phyloP scores from a whole-genome alignment of 139 green algal genomes.

The Pycnococcus provasolii region DNA sequence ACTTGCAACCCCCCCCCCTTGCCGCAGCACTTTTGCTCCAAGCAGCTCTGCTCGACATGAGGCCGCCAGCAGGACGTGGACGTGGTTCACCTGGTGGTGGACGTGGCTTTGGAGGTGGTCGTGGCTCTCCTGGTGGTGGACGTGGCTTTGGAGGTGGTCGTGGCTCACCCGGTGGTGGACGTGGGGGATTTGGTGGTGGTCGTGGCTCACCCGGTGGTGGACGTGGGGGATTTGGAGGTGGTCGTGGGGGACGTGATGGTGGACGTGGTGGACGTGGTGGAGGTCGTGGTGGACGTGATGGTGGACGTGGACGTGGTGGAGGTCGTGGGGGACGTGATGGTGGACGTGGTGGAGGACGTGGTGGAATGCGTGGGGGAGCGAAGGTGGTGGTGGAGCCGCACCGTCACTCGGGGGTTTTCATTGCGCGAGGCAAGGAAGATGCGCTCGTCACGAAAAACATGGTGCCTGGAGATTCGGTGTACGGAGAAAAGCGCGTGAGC shows the following conservation, averaged over 20 bases:
- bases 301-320: slow-evolving; percentile 1
- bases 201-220: slow-evolving; percentile 13
- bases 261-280: slow-evolving; percentile 9
- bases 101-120: slow-evolving; percentile 3
- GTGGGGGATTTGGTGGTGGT: slow-evolving; percentile 11
- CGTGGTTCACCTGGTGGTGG: no score
- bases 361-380: slow-evolving; percentile 53
- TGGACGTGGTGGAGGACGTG: slow-evolving; percentile 41
- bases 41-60: no score
- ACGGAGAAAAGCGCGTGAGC: slow-evolving; percentile 93
- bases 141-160: not conserved
- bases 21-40: no score
- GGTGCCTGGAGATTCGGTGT: slow-evolving; percentile 88
- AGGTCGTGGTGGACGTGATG: slow-evolving; percentile 10
- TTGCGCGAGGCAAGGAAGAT: slow-evolving; percentile 95
- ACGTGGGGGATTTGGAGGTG: slow-evolving; percentile 11
- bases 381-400: slow-evolving; percentile 82
- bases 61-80: no score
- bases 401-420: slow-evolving; percentile 92
- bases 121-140: slow-evolving; percentile 13
- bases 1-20: no score
- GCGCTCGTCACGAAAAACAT: slow-evolving; percentile 93
- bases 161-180: slow-evolving; percentile 4
- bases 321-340: slow-evolving; percentile 15
- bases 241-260: slow-evolving; percentile 15